A percentile compares a stretch with the other conserved stretches of the same genome.
Evolutionary conservation across 2,329 filamentous ascomycete genomes (phyloP).

Genomic region (Neocatenulostroma microsporum): DNA sequence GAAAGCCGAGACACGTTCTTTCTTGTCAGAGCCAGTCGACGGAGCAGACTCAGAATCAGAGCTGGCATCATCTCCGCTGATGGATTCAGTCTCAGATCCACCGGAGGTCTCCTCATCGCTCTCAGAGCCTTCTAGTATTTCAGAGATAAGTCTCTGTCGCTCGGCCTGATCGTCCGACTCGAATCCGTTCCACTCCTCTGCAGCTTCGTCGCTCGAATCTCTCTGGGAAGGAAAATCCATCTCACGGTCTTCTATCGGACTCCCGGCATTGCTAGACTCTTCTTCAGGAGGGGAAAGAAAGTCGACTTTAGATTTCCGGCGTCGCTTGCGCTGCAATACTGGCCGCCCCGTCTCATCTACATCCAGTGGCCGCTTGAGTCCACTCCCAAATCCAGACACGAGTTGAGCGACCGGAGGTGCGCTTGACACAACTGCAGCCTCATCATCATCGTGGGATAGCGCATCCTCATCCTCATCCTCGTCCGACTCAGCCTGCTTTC

Average conservation of each 20-base stretch:
- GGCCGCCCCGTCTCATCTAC: constrained; percentile 71
- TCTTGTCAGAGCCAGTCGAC: constrained; percentile 25
- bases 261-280: no score
- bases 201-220: no score
- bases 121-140: constrained; percentile 7
- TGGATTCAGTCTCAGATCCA: constrained; percentile 18
- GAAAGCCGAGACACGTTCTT: constrained; percentile 60
- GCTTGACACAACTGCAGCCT: background rate
- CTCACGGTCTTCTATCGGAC: no score
- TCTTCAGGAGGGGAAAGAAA: no score
- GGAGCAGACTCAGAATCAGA: constrained; percentile 4
- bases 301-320: no score
- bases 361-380: constrained; percentile 80
- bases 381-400: constrained; percentile 53
- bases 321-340: constrained; percentile 66
- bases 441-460: constrained; percentile 2
- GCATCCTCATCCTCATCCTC: constrained; percentile 8
- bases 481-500: constrained; percentile 16
- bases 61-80: constrained; percentile 23
- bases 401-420: background rate
- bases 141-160: background rate
- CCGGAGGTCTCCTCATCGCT: constrained; percentile 25
- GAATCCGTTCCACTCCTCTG: constrained; percentile 16
- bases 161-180: constrained; percentile 19
- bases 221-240: no score